Evolutionary conservation across 257 asterid genomes (phyloP), one percentile per base, ranked within the genome.

Genomic region (Plectranthus barbatus): DNA sequence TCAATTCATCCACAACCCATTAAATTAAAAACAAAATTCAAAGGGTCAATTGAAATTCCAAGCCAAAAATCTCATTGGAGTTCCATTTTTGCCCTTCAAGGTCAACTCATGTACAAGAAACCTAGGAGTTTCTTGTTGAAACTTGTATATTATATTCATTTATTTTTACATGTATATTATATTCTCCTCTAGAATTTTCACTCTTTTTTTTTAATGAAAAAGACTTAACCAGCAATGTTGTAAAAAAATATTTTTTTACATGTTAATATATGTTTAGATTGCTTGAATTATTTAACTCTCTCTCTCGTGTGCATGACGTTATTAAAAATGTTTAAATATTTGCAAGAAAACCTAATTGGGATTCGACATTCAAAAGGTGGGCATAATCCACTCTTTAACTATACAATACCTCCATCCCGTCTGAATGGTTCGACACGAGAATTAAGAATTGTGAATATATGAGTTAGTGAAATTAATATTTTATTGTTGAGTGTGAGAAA

Each of bases 321-420:
- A 33, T 12, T 14, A 15, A 33, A 45, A 17, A 48, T 23, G 13
- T 11, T 4, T 20, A 4, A 39, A 12, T 7, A 61, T 73, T 56
- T 77, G 82, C 78, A 61, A 23, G 55, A 49, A 73, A 68, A 66
- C 82, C 80, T 71, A 71, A 71, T 68, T 74, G 63, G 55, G 56
- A 66, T 19, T 47, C 68, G 71, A 68, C 72, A 55, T 62, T 75
- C 70, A 71, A 68, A 14, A 59, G 73, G 64, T 74, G 76, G 80
- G 48, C 51, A 26, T 23, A 18, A 41, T 68, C 80, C 76, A 78
- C 72, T 72, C 23, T 44, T n/a, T n/a, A n/a, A n/a, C n/a, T n/a
- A n/a, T n/a, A n/a, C n/a, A n/a, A n/a, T n/a, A n/a, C 76, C 77
- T 44, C 48, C 62, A 67, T 71, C 68, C 62, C 60, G 7, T 7